Evolutionary conservation across 208 protist species (phyloP).

Genomic region (Leptomonas seymouri): DNA sequence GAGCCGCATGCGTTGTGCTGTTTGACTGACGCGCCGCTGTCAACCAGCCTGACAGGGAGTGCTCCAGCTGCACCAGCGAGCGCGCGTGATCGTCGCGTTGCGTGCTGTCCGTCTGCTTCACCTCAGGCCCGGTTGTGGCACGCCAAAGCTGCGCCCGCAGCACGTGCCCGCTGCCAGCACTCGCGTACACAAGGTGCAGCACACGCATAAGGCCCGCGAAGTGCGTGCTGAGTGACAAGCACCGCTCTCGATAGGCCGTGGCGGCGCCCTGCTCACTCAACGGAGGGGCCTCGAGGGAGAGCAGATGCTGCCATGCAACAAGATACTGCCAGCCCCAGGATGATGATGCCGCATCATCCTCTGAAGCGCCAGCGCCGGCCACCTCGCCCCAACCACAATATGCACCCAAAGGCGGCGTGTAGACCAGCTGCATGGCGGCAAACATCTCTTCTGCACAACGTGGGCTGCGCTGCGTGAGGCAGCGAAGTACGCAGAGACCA

Average conservation of each 20-base stretch:
- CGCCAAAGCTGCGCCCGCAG: slow-evolving; percentile 24
- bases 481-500: slow-evolving; percentile 30
- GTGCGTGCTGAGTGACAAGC: not conserved
- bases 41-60: slow-evolving; percentile 6
- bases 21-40: not conserved
- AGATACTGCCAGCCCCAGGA: slow-evolving; percentile 2
- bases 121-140: not conserved
- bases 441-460: slow-evolving; percentile 23
- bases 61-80: not conserved
- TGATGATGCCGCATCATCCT: not conserved
- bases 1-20: not conserved
- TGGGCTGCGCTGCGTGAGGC: slow-evolving; percentile 17
- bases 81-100: not conserved
- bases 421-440: slow-evolving; percentile 26
- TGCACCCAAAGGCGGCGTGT: not conserved
- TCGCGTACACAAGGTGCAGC: slow-evolving; percentile 29
- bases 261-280: slow-evolving; percentile 8
- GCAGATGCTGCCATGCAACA: slow-evolving; percentile 21
- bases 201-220: slow-evolving; percentile 20
- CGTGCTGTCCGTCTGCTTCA: not conserved
- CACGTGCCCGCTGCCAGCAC: slow-evolving; percentile 22
- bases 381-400: not conserved
- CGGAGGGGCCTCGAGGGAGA: slow-evolving; percentile 23
- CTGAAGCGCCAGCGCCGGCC: not conserved
- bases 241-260: slow-evolving; percentile 22